Base-by-base conservation (phyloP, 805 yeast genomes). In the Yarrowia divulgata region DNA sequence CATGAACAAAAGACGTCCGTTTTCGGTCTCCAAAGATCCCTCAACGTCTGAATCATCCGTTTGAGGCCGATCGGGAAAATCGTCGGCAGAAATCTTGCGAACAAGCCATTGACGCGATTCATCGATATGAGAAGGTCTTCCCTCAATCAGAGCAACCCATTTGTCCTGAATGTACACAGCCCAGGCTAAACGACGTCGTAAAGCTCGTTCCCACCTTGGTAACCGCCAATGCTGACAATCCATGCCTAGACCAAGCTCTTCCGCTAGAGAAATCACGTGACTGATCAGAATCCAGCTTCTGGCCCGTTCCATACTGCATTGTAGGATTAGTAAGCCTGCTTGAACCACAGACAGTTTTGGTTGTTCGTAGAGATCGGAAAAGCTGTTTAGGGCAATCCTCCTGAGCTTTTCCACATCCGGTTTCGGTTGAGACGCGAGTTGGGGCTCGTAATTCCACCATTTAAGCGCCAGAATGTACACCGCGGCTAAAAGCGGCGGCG, bases 181-280 rank as follows among this genome's bases (percentile, higher is more conserved):
- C 98, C 99, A 94, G 0, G 98, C 97, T 62, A 94, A 79, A 70
- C 98, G 82, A 73, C 91, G 85, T 67, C 99, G 83, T 62, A 94
- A 79, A 7, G 97, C 96, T 64, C 97, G 83, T 76, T 94, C 99
- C 98, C 98, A 95, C 73, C 89, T 88, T 0, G 98, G 98, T 43
- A 94, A 79, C 74, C 90, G 88, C 99, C 99, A 94, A 72, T 85
- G 85, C 69, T 89, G 87, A 74, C 98, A 93, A 75, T 93, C 94
- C n/a, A 91, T 82, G 0, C 97, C 97, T 12, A 94, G 81, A 0
- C 98, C 98, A 18, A 94, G 81, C 73, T 94, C 97, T 78, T 94
- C 97, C 0, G 97, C 88, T 19, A 93, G 79, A 0, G 97, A 90
- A 7, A 91, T 93, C 29, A 94, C 91, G 72, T 91, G 96, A 2